Conservation (phyloP, 2,329 filamentous ascomycete genomes). For the Cladosporium sp. region DNA sequence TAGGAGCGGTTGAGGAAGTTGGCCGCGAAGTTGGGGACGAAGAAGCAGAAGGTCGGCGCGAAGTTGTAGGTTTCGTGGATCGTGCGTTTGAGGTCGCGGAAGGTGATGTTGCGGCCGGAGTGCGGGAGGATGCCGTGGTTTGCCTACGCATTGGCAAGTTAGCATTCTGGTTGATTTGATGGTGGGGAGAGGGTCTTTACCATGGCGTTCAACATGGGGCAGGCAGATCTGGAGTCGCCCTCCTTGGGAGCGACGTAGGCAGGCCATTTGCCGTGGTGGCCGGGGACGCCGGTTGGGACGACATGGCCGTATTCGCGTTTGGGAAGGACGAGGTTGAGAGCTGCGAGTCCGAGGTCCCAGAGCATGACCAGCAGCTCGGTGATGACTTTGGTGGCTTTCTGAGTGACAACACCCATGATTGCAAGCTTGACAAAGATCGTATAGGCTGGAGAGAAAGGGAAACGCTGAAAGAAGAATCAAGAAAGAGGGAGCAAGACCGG, state of each 20-base stretch:
- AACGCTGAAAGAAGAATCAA: no score
- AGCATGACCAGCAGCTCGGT: slow-evolving; percentile 34
- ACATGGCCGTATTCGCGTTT: slow-evolving; percentile 34
- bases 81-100: slow-evolving; percentile 22
- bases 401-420: slow-evolving; percentile 1
- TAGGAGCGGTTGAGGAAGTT: slow-evolving; percentile 27
- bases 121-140: slow-evolving; percentile 29
- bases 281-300: slow-evolving; percentile 31
- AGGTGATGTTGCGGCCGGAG: slow-evolving; percentile 27
- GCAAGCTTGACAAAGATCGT: no score
- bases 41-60: slow-evolving; percentile 26
- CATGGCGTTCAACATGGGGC: slow-evolving; percentile 28
- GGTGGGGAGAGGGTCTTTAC: slow-evolving; percentile 9
- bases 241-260: slow-evolving; percentile 34
- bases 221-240: slow-evolving; percentile 30
- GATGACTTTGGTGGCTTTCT: slow-evolving; percentile 19
- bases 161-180: background rate
- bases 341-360: slow-evolving; percentile 37
- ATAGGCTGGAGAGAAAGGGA: no score
- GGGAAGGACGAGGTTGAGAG: slow-evolving; percentile 36
- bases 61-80: slow-evolving; percentile 29
- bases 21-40: slow-evolving; percentile 25
- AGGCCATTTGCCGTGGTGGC: slow-evolving; percentile 35
- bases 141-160: background rate
- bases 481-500: no score